A percentile compares a stretch with the other conserved stretches of the same genome.
phyloP scores from a whole-genome alignment of 83 land plant genomes.

The Diphasiastrum complanatum region DNA sequence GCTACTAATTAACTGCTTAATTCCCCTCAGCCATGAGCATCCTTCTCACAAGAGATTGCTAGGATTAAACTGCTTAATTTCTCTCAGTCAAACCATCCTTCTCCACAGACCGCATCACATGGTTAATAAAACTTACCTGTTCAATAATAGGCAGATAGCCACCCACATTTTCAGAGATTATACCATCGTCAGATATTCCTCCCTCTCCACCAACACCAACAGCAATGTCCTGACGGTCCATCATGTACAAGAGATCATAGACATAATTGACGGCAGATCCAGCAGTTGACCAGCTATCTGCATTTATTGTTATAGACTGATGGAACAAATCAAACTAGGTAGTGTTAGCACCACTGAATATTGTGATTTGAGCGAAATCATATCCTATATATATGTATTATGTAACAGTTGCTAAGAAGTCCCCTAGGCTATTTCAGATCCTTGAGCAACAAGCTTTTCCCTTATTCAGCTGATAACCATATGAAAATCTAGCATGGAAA shows the following conservation, averaged over 20 bases:
- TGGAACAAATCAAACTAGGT: no score
- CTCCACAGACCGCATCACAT: not conserved
- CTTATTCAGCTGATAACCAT: no score
- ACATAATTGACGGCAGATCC: slow-evolving; percentile 73
- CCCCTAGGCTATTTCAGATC: no score
- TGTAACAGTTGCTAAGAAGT: no score
- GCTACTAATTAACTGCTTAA: no score
- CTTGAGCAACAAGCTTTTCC: no score
- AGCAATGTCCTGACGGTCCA: slow-evolving; percentile 72
- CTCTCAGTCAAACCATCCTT: not conserved
- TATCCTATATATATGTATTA: no score
- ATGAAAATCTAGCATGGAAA: no score
- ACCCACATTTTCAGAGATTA: slow-evolving; percentile 64
- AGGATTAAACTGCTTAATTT: not conserved
- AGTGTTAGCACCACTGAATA: no score
- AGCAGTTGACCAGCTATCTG: slow-evolving; percentile 78
- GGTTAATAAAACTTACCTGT: slow-evolving; percentile 37
- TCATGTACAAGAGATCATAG: slow-evolving; percentile 79
- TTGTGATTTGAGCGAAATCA: no score
- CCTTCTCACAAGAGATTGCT: no score
- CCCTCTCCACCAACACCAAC: slow-evolving; percentile 90
- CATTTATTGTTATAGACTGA: slow-evolving; percentile 68
- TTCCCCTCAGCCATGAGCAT: no score
- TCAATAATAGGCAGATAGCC: slow-evolving; percentile 81
- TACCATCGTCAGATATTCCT: slow-evolving; percentile 54